These are phyloP conservation scores for Hymenochaete sp. DNA, from an alignment of 1,284 basidiomycete genomes.

Conservation along the genomic window DNA sequence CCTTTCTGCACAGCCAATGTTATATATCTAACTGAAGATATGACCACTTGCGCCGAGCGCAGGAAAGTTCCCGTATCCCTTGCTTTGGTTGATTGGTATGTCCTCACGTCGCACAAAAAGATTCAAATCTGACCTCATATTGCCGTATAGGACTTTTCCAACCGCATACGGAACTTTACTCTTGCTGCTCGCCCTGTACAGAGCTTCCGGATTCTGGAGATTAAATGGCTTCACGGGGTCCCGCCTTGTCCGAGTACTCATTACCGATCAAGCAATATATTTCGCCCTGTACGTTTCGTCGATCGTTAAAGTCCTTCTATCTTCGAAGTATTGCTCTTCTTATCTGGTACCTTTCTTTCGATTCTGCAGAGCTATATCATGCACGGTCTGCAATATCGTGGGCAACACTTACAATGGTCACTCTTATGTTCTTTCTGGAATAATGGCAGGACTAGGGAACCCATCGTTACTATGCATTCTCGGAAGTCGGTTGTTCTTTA, in stretches of 20 bases:
- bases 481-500: constrained; percentile 4
- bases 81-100: no score
- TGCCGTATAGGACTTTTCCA: no score
- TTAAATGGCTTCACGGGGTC: constrained; percentile 4
- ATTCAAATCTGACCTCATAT: no score
- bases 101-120: no score
- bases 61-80: no score
- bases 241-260: constrained; percentile 1
- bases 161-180: no score
- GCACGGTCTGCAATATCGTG: neutral
- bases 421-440: neutral
- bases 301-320: no score
- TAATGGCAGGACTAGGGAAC: neutral
- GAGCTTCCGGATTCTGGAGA: constrained; percentile 2
- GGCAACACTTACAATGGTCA: neutral
- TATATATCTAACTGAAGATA: no score
- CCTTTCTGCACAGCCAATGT: no score
- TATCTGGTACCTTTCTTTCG: no score
- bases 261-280: constrained; percentile 5
- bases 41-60: no score
- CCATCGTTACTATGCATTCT: neutral
- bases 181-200: constrained; percentile 9
- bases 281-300: constrained; percentile 6
- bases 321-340: no score
- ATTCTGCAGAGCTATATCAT: neutral